phyloP scores from a whole-genome alignment of 2,329 filamentous ascomycete species.

The Ophiocordyceps camponoti-rufipedis region DNA sequence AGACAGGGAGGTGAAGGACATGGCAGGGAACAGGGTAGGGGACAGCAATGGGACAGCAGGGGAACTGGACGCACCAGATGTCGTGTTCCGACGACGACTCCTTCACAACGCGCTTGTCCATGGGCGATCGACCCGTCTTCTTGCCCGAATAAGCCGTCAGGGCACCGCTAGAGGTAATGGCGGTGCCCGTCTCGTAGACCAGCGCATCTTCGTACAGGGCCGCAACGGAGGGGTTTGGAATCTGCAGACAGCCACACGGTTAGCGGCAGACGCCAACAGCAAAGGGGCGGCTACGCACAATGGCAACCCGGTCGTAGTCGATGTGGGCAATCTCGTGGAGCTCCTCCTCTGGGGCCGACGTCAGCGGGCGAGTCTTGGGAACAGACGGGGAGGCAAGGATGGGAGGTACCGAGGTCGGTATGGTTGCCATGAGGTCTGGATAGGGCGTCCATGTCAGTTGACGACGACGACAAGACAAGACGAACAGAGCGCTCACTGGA shows the following conservation, averaged over 20 bases:
- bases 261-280: not conserved
- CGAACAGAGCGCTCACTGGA: conserved; percentile 49
- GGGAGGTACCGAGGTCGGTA: conserved; percentile 60
- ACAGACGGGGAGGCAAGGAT: not conserved
- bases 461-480: too few species aligned
- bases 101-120: conserved; percentile 94
- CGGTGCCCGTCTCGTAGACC: conserved; percentile 85
- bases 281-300: conserved; percentile 40
- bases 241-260: conserved; percentile 21
- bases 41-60: not conserved
- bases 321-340: conserved; percentile 97
- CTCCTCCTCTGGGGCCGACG: conserved; percentile 49
- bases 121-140: conserved; percentile 92
- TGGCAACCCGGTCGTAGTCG: conserved; percentile 95
- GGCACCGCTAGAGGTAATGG: conserved; percentile 89
- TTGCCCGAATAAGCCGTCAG: conserved; percentile 94
- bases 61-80: conserved; percentile 45
- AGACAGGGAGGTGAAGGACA: too few species aligned
- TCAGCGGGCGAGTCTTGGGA: conserved; percentile 5
- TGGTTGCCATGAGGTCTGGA: conserved; percentile 65
- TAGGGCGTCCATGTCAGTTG: conserved; percentile 9
- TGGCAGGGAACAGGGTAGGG: too few species aligned
- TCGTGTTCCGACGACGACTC: conserved; percentile 78
- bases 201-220: conserved; percentile 98
- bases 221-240: conserved; percentile 85